Evolutionary conservation across 352 stramenopile species (phyloP).

Genomic region (Peronospora destructor): DNA sequence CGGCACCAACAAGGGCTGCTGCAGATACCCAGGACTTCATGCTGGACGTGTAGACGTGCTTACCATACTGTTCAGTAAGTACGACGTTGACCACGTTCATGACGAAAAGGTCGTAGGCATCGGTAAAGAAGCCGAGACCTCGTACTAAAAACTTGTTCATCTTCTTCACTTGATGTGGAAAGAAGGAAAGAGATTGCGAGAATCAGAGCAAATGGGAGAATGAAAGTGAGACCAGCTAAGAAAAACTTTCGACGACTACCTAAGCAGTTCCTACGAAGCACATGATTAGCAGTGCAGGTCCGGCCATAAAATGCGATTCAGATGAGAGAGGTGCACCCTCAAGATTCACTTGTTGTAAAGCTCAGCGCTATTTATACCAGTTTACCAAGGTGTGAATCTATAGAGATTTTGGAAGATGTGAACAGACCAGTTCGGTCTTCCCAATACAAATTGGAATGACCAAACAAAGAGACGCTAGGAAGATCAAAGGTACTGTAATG

Average conservation of each 20-base stretch:
- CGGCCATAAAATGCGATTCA: too few relatives aligned
- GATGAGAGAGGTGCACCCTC: too few relatives aligned
- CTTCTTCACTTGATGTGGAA: conserved; percentile 2
- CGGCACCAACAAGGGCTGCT: conserved; percentile 46
- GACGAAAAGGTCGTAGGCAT: conserved; percentile 76
- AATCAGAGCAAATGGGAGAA: conserved; percentile 18
- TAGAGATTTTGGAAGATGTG: too few relatives aligned
- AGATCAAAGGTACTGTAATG: too few relatives aligned
- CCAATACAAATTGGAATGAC: too few relatives aligned
- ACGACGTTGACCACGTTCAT: conserved; percentile 81
- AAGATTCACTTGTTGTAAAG: too few relatives aligned
- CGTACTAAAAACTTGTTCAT: conserved; percentile 66
- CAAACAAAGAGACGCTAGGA: too few relatives aligned
- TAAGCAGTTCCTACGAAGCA: too few relatives aligned
- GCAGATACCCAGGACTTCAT: conserved; percentile 62
- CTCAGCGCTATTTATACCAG: too few relatives aligned
- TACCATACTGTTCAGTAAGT: conserved; percentile 64
- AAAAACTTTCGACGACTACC: background rate
- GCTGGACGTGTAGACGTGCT: conserved; percentile 47
- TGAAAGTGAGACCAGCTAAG: conserved; percentile 5
- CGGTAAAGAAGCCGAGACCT: conserved; percentile 72
- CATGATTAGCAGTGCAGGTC: too few relatives aligned
- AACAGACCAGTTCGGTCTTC: too few relatives aligned
- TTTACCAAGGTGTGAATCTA: too few relatives aligned
- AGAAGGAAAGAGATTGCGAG: conserved; percentile 7